Base-by-base conservation (phyloP, 108 stramenopile species). In the Parmales sp. region DNA sequence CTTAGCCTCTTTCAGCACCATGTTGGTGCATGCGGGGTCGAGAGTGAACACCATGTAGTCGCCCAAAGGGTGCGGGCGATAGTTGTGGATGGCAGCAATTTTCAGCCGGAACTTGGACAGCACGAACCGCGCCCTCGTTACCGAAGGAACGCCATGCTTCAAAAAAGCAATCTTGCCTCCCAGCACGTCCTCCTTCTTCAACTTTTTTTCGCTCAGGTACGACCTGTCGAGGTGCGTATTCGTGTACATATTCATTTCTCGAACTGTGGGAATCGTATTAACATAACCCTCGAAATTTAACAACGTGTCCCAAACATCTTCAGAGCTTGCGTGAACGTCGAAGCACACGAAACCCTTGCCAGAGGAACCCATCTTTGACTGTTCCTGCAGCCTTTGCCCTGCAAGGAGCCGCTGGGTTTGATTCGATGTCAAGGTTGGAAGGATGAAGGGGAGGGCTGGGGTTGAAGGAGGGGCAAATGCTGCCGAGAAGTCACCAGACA, bases 231-330 rank as follows among this genome's bases (percentile, higher is more conserved):
- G 71, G 26, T 86, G 81, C 29, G 81, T 84, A 54, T 79, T 86
- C 6, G 90, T 87, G 69, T 85, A 91, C 73, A 91, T 81, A 26
- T 78, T 73, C 72, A 91, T 87, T 69, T 80, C 76, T 38, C 85
- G 70, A 1, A 91, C 90, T 3, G 90, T 91, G 9, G 83, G 82
- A 48, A 91, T 91, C 37, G 79, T 81, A 66, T 87, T 74, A 25
- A 88, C 86, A 54, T 91, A 91, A 5, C 83, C 77, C 66, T 86
- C 76, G 78, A 91, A 91, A 69, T 91, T 88, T n/a, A 91, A 77
- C 26, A 91, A 71, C 39, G 83, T 81, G 67, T 91, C 88, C 90
- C 90, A 91, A 1, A 91, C 84, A 4, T 87, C 85, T 41, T 80
- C 84, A 0, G 87, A 71, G 23, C 87, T 86, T 19, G 87, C 90